Evolutionary conservation across 139 green algal species (phyloP), one percentile per base, ranked within the genome.

Genomic region (Ostreobium quekettii): DNA sequence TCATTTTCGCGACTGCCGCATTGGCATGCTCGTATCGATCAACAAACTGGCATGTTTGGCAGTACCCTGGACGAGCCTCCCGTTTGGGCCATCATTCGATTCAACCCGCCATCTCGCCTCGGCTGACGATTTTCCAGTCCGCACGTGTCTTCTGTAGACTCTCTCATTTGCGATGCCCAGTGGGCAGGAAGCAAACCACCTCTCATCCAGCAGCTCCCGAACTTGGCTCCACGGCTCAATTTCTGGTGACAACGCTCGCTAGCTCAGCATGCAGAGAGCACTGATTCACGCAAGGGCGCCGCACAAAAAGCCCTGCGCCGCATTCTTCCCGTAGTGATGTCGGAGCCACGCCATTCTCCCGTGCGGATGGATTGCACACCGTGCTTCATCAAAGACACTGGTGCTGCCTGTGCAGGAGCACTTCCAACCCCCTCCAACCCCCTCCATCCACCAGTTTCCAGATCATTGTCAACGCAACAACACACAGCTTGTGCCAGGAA

Each of bases 131-230:
- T 60, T 35, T 60, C 46, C 63, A 68, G 63, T 70, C 19, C 7
- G 7, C 46, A 63, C 8, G 30, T 70, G 42, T 28, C 59, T 29
- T 8, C 28, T 5, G 47, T 66, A 85, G 47, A 95, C 81, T 0
- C 87, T 66, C 7, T 74, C 38, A 80, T 87, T 88, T 11, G 86
- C 82, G 3, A 63, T 19, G 8, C 94, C 89, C 22, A 93, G 1
- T 3, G 68, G 8, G 30, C 72, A 78, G 48, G 85, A 77, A 29
- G 93, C 72, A 72, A 84, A 95, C 87, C 85, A 93, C 15, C 39
- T 71, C 66, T 92, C 87, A 48, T 92, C 76, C n/a, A 79, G 71
- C 53, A 86, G 56, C 3, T 35, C 1, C 7, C 8, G 11, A 37
- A 97, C 67, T 65, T 77, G 37, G 31, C 61, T 15, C 82, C 83